Evolutionary conservation across 2,329 filamentous ascomycete species (phyloP).

Genomic region (Parastagonospora nodorum): DNA sequence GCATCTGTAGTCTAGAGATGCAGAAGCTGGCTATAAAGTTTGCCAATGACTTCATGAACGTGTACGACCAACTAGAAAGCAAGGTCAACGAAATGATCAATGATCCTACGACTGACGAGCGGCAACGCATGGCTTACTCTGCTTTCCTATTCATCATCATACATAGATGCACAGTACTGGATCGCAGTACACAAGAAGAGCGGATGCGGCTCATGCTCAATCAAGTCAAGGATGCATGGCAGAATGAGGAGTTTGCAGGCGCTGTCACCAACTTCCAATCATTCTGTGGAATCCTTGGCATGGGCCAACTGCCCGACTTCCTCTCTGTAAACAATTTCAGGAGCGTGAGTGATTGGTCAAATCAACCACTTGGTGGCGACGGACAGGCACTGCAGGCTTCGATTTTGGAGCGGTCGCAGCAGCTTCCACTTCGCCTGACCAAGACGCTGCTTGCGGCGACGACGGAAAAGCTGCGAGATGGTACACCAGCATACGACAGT

Average conservation of each 20-base stretch:
- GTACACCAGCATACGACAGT: conserved; percentile 72
- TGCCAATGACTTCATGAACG: conserved; percentile 84
- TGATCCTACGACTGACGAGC: conserved; percentile 76
- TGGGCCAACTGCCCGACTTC: conserved; percentile 82
- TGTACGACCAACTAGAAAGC: conserved; percentile 84
- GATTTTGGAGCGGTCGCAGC: conserved; percentile 75
- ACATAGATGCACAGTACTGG: conserved; percentile 79
- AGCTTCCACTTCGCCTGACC: conserved; percentile 80
- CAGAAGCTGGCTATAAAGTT: conserved; percentile 89
- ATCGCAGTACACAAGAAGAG: conserved; percentile 70
- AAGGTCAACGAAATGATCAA: conserved; percentile 81
- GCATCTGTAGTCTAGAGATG: conserved; percentile 82
- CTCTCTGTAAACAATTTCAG: conserved; percentile 74
- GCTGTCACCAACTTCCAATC: conserved; percentile 74
- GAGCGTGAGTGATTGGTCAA: conserved; percentile 80
- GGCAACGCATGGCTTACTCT: conserved; percentile 81
- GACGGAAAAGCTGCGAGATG: conserved; percentile 83
- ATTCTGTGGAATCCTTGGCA: conserved; percentile 79
- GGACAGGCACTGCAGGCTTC: conserved; percentile 79
- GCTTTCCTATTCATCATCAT: conserved; percentile 94
- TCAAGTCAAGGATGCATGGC: conserved; percentile 84
- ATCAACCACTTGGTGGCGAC: conserved; percentile 74
- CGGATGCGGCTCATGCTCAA: conserved; percentile 78
- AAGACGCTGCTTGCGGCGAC: conserved; percentile 93
- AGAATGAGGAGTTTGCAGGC: conserved; percentile 68